Evolutionary conservation across 192 early-diverging fungal genomes (phyloP).

Genomic region (Tieghemiomyces parasiticus): DNA sequence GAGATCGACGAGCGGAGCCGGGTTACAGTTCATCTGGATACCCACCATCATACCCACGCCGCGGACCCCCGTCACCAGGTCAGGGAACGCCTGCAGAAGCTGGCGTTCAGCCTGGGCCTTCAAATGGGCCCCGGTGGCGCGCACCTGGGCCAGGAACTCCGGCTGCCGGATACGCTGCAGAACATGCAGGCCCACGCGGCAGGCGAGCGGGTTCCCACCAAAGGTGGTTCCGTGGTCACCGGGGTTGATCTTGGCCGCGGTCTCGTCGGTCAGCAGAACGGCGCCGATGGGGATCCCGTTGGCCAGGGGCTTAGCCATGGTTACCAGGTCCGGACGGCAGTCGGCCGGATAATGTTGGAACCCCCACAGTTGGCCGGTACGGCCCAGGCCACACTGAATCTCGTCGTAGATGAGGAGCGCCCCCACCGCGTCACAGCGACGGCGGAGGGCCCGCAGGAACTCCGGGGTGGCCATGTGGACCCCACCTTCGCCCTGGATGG

Average conservation of each 20-base stretch:
- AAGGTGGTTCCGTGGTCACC: conserved; percentile 98
- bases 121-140: conserved; percentile 45
- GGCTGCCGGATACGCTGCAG: conserved; percentile 49
- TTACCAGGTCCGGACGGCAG: conserved; percentile 77
- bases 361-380: conserved; percentile 79
- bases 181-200: conserved; percentile 66
- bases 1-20: conserved; percentile 47
- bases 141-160: conserved; percentile 58
- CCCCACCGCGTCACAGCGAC: conserved; percentile 67
- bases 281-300: conserved; percentile 96
- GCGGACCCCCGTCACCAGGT: conserved; percentile 58
- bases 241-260: conserved; percentile 66
- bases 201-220: conserved; percentile 88
- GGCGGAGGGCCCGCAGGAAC: conserved; percentile 64
- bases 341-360: conserved; percentile 52
- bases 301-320: conserved; percentile 93
- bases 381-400: conserved; percentile 89
- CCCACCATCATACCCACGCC: conserved; percentile 81
- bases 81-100: conserved; percentile 25
- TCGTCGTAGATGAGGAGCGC: conserved; percentile 93
- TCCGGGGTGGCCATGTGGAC: conserved; percentile 52
- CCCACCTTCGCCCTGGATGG: conserved; percentile 95
- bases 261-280: conserved; percentile 55
- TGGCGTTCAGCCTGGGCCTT: conserved; percentile 24
- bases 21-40: conserved; percentile 58